A percentile compares a stretch with the other conserved stretches of the same genome.
These are phyloP conservation scores for Tricholoma terreum DNA, from an alignment of 768 basidiomycete species.

Conservation along the genomic window DNA sequence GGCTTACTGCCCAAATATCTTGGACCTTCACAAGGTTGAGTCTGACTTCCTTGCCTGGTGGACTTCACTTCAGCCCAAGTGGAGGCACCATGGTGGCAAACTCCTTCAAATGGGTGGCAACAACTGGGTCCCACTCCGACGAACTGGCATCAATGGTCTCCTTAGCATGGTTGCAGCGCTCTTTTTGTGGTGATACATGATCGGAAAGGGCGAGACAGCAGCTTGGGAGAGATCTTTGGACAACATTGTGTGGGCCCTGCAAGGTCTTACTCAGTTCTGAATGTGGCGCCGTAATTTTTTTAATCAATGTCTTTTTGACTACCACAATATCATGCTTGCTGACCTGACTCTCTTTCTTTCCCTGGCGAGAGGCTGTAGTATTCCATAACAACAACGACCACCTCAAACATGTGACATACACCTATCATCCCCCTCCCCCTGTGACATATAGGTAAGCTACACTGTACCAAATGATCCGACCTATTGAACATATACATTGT, in stretches of 20 bases:
- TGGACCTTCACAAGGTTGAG: not conserved
- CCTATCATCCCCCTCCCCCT: too few species aligned
- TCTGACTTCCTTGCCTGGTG: not conserved
- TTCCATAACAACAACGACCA: too few species aligned
- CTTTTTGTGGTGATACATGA: conserved; percentile 1
- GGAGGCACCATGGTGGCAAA: not conserved
- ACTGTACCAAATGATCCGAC: too few species aligned
- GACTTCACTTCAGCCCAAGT: not conserved
- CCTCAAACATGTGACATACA: too few species aligned
- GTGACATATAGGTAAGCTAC: too few species aligned
- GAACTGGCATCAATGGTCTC: not conserved
- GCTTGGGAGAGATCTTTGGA: conserved; percentile 2
- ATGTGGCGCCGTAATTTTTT: not conserved
- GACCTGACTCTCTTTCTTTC: not conserved
- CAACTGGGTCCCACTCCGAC: not conserved
- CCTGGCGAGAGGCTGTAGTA: not conserved
- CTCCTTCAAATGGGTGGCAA: not conserved
- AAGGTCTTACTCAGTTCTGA: not conserved
- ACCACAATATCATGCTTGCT: not conserved
- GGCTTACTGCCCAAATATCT: not conserved
- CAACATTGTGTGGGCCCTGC: too few species aligned
- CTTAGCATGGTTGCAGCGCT: not conserved
- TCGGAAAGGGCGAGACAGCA: conserved; percentile 3
- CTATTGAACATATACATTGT: too few species aligned
- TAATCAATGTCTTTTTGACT: not conserved